Base-by-base conservation (phyloP, 257 asterid genomes). In the Fraxinus anomala region DNA sequence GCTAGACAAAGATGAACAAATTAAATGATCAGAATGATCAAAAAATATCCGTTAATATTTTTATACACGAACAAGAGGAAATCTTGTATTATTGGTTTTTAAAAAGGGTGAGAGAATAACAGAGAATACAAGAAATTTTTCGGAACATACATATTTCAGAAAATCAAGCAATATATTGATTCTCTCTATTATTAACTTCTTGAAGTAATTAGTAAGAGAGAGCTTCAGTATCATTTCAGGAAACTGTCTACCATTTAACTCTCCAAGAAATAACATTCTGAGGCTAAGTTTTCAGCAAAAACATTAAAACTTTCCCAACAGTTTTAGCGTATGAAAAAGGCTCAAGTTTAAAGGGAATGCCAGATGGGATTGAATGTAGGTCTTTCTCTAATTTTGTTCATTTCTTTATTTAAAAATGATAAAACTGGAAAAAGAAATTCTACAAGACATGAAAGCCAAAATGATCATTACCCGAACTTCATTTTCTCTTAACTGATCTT, bases 401-500 rank as follows among this genome's bases (percentile, higher is more conserved):
- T 76, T 49, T 28, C 39, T 49, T 61, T 42, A 42, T 42, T 12
- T 39, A 28, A 36, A 23, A 21, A 34, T 30, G 23, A 51, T 13
- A 10, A 31, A 79, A 56, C 34, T 40, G 47, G 21, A 40, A 4
- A 17, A 47, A 47, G 6, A 17, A n/a, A 19, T 54, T 5, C 11
- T 5, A 54, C 65, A 1, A 54, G 65, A 17, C 56, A 47, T 47
- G 7, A 3, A 4, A 47, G 56, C 3, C 1, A 67, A 30, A 36
- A 40, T 23, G 61, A 69, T 70, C 26, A 23, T 75, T 82, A 96
- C 99, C 98, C 86, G 94, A 78, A 89, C 82, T 84, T 96, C 99
- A 79, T 96, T 96, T 80, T 96, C 99, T 87, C 91, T 85, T 88
- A 91, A 81, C 73, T 86, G 96, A 86, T 92, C 96, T 85, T 94